Conservation (phyloP, 2,329 filamentous ascomycete species). For the Arthrobotrys iridis region DNA sequence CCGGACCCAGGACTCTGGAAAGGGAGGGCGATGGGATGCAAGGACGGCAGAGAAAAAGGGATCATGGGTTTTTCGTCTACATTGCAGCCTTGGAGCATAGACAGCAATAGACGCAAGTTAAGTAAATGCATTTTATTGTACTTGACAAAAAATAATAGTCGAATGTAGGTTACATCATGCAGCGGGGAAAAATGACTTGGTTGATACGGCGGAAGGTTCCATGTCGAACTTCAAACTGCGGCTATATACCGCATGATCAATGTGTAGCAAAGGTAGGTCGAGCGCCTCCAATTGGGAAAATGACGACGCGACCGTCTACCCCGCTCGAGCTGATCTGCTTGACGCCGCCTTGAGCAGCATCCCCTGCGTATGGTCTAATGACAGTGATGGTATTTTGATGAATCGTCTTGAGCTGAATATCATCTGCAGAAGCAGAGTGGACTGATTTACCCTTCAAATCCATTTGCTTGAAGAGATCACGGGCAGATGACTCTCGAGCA, state of each 20-base stretch:
- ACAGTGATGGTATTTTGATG: constrained; percentile 94
- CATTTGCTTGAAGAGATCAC: constrained; percentile 99
- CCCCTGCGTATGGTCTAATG: constrained; percentile 75
- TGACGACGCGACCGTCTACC: constrained; percentile 82
- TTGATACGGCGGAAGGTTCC: constrained; percentile 8
- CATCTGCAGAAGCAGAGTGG: constrained; percentile 71
- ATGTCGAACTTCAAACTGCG: constrained; percentile 8
- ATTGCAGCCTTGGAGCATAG: constrained; percentile 22
- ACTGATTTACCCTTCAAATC: constrained; percentile 87
- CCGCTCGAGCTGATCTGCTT: constrained; percentile 85
- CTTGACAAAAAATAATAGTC: constrained; percentile 35
- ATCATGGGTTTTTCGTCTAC: constrained; percentile 30
- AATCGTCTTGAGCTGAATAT: constrained; percentile 92
- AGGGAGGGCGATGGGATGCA: constrained; percentile 28
- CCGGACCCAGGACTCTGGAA: constrained; percentile 29
- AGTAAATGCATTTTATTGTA: constrained; percentile 36
- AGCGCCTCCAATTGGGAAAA: constrained; percentile 64
- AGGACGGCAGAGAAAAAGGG: constrained; percentile 46
- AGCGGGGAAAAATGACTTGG: constrained; percentile 32
- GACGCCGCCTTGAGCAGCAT: constrained; percentile 70
- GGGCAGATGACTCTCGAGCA: constrained; percentile 73
- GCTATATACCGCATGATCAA: constrained; percentile 6
- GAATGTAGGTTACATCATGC: constrained; percentile 22
- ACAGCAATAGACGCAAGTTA: constrained; percentile 27
- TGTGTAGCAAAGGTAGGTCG: constrained; percentile 44